A percentile compares a stretch with the other conserved stretches of the same genome.
Evolutionary conservation across 176 grass and related monocot species (phyloP).

Genomic region (Cenchrus purpureus): DNA sequence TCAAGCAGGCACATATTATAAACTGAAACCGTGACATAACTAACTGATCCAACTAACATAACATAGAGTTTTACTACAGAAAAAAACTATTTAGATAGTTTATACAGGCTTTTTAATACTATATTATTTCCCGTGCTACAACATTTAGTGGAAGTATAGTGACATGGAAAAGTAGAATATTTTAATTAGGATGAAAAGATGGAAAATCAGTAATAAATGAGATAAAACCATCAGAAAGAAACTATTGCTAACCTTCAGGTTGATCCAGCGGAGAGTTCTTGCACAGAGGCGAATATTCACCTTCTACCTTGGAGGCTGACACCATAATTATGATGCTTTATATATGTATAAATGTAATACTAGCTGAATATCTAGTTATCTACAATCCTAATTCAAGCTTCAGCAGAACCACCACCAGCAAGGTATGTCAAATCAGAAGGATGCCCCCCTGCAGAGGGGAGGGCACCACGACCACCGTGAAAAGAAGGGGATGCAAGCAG

Average conservation of each 20-base stretch:
- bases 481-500: conserved; percentile 85
- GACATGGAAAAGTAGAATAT: neutral
- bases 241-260: conserved; percentile 46
- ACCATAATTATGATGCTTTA: conserved; percentile 58
- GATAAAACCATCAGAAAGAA: conserved; percentile 39
- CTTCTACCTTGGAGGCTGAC: conserved; percentile 50
- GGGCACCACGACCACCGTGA: conserved; percentile 84
- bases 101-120: neutral
- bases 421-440: conserved; percentile 85
- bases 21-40: conserved; percentile 22
- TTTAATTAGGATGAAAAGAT: neutral
- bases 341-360: conserved; percentile 9
- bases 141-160: neutral
- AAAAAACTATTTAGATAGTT: neutral
- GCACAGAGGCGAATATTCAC: conserved; percentile 39
- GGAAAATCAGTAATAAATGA: conserved; percentile 5
- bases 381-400: conserved; percentile 50
- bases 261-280: conserved; percentile 53
- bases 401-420: conserved; percentile 64
- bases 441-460: conserved; percentile 92
- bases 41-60: neutral
- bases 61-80: neutral
- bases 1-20: conserved; percentile 22
- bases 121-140: neutral
- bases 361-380: conserved; percentile 44